phyloP scores from a whole-genome alignment of 2,329 filamentous ascomycete genomes.

The Trichoderma harzianum region DNA sequence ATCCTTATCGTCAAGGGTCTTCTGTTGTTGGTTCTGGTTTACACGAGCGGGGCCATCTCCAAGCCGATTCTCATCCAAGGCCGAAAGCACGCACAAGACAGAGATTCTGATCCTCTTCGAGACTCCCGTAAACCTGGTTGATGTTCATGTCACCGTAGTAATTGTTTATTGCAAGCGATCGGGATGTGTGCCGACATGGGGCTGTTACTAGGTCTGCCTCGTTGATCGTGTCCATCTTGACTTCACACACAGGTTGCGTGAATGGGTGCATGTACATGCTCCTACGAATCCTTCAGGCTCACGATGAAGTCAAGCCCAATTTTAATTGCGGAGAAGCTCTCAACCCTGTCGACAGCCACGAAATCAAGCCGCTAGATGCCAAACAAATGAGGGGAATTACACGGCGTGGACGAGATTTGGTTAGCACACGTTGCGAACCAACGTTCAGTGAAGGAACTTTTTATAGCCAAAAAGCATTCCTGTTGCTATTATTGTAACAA shows the following conservation, averaged over 20 bases:
- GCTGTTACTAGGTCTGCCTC: not conserved
- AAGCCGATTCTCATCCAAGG: not conserved
- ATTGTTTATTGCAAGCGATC: not conserved
- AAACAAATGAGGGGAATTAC: not conserved
- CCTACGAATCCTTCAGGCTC: not conserved
- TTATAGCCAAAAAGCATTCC: not conserved
- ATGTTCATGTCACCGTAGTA: not conserved
- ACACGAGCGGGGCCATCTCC: not conserved
- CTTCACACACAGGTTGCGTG: not conserved
- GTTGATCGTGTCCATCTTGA: not conserved
- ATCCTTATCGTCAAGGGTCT: not conserved
- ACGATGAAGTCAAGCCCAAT: not conserved
- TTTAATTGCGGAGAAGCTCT: not conserved
- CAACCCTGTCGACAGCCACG: not conserved
- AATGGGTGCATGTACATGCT: not conserved
- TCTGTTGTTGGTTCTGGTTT: not conserved
- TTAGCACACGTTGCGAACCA: not conserved
- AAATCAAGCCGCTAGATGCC: not conserved
- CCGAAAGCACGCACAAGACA: not conserved
- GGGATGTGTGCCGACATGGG: not conserved
- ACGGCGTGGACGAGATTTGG: not conserved
- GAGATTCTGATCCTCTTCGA: not conserved
- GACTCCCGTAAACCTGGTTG: not conserved
- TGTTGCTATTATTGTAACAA: too few relatives aligned
- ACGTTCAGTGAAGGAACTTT: not conserved